Evolutionary conservation across 2,329 filamentous ascomycete genomes (phyloP), one percentile per base, ranked within the genome.

Genomic region (Arthroderma sp.): DNA sequence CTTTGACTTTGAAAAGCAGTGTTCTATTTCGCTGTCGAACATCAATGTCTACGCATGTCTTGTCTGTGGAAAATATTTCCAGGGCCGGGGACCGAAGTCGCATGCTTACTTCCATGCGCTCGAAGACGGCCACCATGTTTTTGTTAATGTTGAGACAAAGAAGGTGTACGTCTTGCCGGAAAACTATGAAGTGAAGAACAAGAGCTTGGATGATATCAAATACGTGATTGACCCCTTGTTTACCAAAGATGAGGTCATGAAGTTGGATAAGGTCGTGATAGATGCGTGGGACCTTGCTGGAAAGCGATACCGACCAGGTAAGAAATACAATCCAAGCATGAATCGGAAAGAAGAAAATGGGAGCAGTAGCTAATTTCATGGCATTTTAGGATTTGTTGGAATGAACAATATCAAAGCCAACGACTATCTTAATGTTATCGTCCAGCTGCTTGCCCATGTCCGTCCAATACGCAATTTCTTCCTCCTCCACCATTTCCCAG

Each of bases 391-490:
- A 4, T 98, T 88, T 61, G 86, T 98, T 49, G 91, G 91, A 53
- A 93, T 98, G 85, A 98, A 98, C 73, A 98, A 98, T 67, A 95
- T 98, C 73, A 98, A 98, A 65, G 86, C 91, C 47, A 98, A 98
- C 67, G 91, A 98, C 69, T 98, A 98, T 67, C 75, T 96, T 59
- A 98, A 98, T 60, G 89, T 94, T 28, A 77, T 95, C 3, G 82
- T 94, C 40, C 91, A 98, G 63, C 82, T 88, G 5, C 74, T 98
- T 33, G 81, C 89, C 2, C 91, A 98, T 63, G 86, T 96, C 28
- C 71, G 80, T 15, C 89, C 91, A 3, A 70, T 98, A 53, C 80
- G 91, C 31, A 95, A 96, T 61, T 96, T 80, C 66, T 80, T 96
- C 60, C 79, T 98, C 57, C 75, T 96, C 1, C 85, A 94, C 59